Percentiles rank a stretch among this genome's conserved stretches.
These are phyloP conservation scores for Urochloa ruziziensis DNA, from an alignment of 176 grass and related monocot species.

Conservation along the genomic window DNA sequence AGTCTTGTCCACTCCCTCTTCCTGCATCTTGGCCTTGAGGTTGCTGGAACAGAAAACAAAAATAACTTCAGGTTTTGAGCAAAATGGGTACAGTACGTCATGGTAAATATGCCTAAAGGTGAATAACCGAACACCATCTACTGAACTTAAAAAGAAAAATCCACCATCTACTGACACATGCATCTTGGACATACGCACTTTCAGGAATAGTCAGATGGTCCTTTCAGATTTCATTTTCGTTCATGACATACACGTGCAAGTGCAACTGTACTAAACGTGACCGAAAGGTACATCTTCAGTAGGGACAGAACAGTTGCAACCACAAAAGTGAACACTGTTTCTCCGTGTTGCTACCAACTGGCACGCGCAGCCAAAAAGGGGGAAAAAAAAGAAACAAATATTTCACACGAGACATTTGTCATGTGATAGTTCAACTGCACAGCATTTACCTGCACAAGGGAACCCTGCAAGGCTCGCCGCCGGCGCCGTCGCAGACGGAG, in stretches of 20 bases:
- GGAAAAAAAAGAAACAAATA: background rate
- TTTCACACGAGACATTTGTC: background rate
- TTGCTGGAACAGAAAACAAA: constrained; percentile 21
- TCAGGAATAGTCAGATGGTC: background rate
- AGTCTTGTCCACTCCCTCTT: constrained; percentile 41
- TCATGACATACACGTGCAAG: background rate
- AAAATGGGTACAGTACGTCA: background rate
- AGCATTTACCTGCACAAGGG: constrained; percentile 58
- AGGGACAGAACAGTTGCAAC: background rate
- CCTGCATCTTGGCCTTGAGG: constrained; percentile 55
- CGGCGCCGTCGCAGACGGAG: constrained; percentile 43
- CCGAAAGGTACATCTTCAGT: background rate
- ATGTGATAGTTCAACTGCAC: background rate
- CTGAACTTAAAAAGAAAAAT: no score
- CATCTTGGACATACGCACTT: background rate
- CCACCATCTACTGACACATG: background rate
- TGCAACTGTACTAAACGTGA: background rate
- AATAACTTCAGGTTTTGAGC: background rate
- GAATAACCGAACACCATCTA: no score
- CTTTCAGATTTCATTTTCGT: background rate
- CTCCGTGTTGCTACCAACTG: background rate
- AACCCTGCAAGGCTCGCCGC: constrained; percentile 41
- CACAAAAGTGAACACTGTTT: background rate
- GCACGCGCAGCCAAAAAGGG: background rate
- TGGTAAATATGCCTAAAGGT: background rate